phyloP scores from a whole-genome alignment of 768 basidiomycete species.

The Mycena indigotica region DNA sequence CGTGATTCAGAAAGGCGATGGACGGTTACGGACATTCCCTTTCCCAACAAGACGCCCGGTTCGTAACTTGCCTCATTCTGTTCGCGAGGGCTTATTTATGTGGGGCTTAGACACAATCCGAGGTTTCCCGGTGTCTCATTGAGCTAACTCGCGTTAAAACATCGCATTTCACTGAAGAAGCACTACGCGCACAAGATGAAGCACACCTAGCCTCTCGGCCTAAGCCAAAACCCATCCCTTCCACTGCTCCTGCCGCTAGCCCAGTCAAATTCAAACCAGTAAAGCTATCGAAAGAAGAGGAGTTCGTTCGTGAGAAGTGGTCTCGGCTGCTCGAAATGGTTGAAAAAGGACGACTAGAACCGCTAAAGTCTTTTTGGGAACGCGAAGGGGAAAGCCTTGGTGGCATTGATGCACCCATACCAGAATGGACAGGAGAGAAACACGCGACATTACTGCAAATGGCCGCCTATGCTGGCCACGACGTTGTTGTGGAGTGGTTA shows the following conservation, averaged over 20 bases:
- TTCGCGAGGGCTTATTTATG: background rate
- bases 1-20: constrained; percentile 76
- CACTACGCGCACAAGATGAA: constrained; percentile 83
- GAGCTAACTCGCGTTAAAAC: constrained; percentile 86
- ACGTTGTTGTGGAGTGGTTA: constrained; percentile 74
- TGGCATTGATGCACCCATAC: constrained; percentile 62
- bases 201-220: constrained; percentile 88
- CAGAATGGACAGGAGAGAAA: constrained; percentile 68
- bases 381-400: constrained; percentile 64
- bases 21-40: constrained; percentile 84
- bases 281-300: constrained; percentile 81
- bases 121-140: constrained; percentile 80
- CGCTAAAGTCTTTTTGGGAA: constrained; percentile 79
- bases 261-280: constrained; percentile 52
- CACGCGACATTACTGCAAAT: constrained; percentile 75
- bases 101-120: constrained; percentile 77
- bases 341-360: constrained; percentile 79
- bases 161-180: constrained; percentile 84
- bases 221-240: constrained; percentile 64
- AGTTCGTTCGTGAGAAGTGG: constrained; percentile 79
- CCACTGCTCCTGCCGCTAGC: constrained; percentile 36
- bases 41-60: constrained; percentile 96
- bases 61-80: constrained; percentile 32
- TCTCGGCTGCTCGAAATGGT: constrained; percentile 86
- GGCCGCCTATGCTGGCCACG: constrained; percentile 72